phyloP scores from a whole-genome alignment of 2,329 filamentous ascomycete genomes.

The Neofusicoccum laricinum region DNA sequence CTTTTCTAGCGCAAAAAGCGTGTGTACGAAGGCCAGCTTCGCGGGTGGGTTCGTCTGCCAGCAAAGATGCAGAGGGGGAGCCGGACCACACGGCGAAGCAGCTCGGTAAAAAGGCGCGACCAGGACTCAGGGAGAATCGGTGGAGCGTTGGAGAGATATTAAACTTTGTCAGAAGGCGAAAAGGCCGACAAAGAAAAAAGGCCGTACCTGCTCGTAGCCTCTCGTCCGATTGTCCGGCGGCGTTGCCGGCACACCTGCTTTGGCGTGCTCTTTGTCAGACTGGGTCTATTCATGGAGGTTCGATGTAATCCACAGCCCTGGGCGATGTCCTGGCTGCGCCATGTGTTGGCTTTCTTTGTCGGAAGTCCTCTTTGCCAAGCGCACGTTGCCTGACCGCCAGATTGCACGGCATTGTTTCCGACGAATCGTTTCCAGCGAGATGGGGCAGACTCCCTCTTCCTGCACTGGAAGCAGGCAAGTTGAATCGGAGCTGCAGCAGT shows the following conservation, averaged over 20 bases:
- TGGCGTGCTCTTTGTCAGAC: neutral
- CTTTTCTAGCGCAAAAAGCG: neutral
- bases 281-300: neutral
- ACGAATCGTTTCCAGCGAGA: neutral
- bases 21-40: slow-evolving; percentile 17
- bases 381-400: neutral
- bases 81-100: neutral
- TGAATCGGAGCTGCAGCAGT: neutral
- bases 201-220: too few species aligned
- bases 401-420: neutral
- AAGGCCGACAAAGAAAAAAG: neutral
- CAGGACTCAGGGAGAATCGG: neutral
- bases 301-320: neutral
- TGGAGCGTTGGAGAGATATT: neutral
- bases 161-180: neutral
- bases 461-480: neutral
- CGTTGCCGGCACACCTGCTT: neutral
- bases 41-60: neutral
- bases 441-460: neutral
- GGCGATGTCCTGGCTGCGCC: neutral
- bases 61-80: neutral
- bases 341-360: neutral
- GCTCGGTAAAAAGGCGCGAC: neutral
- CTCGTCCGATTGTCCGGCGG: neutral
- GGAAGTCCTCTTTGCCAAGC: neutral